phyloP scores from a whole-genome alignment of 2,329 filamentous ascomycete species.

The Fusarium ambrosium region DNA sequence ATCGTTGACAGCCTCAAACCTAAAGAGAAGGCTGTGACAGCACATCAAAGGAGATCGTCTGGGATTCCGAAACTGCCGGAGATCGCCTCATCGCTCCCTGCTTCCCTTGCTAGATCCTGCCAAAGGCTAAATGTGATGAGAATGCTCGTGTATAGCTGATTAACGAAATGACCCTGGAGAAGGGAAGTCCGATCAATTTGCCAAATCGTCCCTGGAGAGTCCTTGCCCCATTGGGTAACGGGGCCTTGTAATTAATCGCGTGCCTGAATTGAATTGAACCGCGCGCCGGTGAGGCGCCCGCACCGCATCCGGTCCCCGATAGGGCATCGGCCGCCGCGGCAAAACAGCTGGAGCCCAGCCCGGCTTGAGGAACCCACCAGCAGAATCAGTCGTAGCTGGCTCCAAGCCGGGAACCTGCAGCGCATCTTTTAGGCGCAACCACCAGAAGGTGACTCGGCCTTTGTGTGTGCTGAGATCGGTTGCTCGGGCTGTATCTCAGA shows the following conservation, averaged over 20 bases:
- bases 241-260: conserved; percentile 2
- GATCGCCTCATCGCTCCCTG: neutral
- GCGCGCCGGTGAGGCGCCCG: conserved; percentile 7
- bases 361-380: neutral
- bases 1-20: conserved; percentile 5
- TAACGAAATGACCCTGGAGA: neutral
- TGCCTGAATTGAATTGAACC: neutral
- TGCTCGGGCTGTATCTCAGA: neutral
- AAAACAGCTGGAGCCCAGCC: neutral
- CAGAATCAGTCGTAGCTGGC: conserved; percentile 1
- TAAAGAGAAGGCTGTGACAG: neutral
- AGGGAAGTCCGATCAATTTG: neutral
- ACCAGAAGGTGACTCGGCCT: neutral
- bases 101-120: neutral
- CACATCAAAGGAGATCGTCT: neutral
- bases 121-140: neutral
- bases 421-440: neutral
- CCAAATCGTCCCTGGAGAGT: neutral
- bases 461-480: neutral
- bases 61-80: neutral
- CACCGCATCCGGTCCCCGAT: conserved; percentile 7
- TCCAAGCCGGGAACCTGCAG: conserved; percentile 8
- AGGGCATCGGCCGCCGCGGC: neutral
- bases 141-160: neutral
- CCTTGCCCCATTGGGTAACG: neutral